Evolutionary conservation across 345 rosid genomes (phyloP).

Genomic region (Ricinus communis): DNA sequence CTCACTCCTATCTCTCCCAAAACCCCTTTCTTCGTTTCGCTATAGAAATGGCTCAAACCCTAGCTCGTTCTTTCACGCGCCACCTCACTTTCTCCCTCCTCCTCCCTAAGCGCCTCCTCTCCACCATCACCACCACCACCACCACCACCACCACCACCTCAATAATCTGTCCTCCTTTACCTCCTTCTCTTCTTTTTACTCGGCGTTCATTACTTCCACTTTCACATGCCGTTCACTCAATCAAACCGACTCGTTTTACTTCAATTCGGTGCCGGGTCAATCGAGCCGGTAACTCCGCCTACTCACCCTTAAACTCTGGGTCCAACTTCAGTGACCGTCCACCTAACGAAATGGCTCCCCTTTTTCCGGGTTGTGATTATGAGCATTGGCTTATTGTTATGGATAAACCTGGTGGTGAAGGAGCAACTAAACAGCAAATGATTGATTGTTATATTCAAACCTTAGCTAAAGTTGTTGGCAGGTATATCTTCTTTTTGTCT

Average conservation of each 20-base stretch:
- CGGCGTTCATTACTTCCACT: conserved; percentile 43
- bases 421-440: conserved; percentile 89
- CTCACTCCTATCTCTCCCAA: too few relatives aligned
- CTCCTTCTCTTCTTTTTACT: conserved; percentile 36
- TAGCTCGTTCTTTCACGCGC: conserved; percentile 50
- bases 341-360: conserved; percentile 92
- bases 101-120: conserved; percentile 44
- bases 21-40: not conserved
- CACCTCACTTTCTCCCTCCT: conserved; percentile 34
- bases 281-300: conserved; percentile 67
- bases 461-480: conserved; percentile 74
- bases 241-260: conserved; percentile 39
- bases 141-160: conserved; percentile 28
- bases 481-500: conserved; percentile 32
- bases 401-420: conserved; percentile 93
- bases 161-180: conserved; percentile 38
- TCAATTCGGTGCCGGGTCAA: conserved; percentile 67
- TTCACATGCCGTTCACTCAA: conserved; percentile 25
- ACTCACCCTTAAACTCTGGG: conserved; percentile 87
- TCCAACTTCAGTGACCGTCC: conserved; percentile 93
- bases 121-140: conserved; percentile 14
- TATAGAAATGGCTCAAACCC: conserved; percentile 60
- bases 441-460: conserved; percentile 85
- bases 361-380: conserved; percentile 92
- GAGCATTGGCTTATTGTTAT: conserved; percentile 97